phyloP scores from a whole-genome alignment of 2,329 filamentous ascomycete genomes.

The Tolypocladium pustulatum region DNA sequence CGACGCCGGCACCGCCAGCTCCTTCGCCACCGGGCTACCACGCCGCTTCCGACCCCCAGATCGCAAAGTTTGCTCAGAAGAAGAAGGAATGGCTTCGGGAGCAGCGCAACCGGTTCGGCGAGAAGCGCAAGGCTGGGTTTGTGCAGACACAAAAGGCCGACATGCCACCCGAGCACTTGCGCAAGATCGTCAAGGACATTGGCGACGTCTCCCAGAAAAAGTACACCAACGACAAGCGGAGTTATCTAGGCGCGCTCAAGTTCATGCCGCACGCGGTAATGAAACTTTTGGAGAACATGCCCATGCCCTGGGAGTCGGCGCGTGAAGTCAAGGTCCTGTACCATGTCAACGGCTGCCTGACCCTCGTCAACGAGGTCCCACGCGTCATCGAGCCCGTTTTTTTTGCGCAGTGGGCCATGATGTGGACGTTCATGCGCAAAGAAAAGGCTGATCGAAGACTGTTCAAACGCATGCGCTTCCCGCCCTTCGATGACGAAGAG shows the following conservation, averaged over 20 bases:
- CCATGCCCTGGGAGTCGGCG: constrained; percentile 97
- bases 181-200: constrained; percentile 97
- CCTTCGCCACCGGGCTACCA: constrained; percentile 81
- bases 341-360: constrained; percentile 95
- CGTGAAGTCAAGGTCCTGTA: constrained; percentile 97
- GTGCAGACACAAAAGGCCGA: constrained; percentile 98
- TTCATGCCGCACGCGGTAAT: constrained; percentile 99
- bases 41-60: constrained; percentile 68
- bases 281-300: constrained; percentile 98
- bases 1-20: constrained; percentile 43
- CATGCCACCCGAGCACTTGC: constrained; percentile 95
- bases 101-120: constrained; percentile 86
- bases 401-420: constrained; percentile 97
- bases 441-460: constrained; percentile 93
- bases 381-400: constrained; percentile 96
- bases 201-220: constrained; percentile 99
- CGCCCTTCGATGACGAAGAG: constrained; percentile 97
- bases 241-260: constrained; percentile 92
- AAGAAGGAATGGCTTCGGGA: constrained; percentile 96
- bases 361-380: constrained; percentile 91
- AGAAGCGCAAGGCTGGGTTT: constrained; percentile 93
- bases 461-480: constrained; percentile 98
- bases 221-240: constrained; percentile 96
- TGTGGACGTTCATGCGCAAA: constrained; percentile 98
- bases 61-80: constrained; percentile 94